Conservation (phyloP, 345 rosid species). For the Brassica juncea region DNA sequence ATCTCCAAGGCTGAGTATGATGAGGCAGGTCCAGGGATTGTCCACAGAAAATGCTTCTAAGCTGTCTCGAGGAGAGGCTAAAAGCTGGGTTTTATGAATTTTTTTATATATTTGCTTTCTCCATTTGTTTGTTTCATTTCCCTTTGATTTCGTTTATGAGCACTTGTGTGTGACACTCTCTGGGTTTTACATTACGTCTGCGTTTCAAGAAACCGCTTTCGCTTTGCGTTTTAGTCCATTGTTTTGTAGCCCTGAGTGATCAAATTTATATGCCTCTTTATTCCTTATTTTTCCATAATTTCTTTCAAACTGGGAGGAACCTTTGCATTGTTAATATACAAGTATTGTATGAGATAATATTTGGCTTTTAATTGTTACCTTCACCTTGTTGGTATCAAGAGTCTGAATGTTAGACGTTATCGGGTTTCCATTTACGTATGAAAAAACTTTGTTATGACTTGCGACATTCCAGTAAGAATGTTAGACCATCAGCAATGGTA, state of each 20-base stretch:
- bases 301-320: conserved; percentile 27
- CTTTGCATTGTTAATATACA: conserved; percentile 38
- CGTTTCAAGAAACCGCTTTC: conserved; percentile 22
- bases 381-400: background rate
- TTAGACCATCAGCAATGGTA: too few relatives aligned
- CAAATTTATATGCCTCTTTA: conserved; percentile 35
- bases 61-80: conserved; percentile 27
- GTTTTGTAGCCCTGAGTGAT: conserved; percentile 46
- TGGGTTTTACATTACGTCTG: conserved; percentile 39
- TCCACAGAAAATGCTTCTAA: conserved; percentile 47
- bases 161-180: conserved; percentile 39
- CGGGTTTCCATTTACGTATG: background rate
- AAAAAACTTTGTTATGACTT: background rate
- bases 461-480: too few relatives aligned
- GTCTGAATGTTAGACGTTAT: background rate
- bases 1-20: conserved; percentile 47
- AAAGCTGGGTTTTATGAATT: conserved; percentile 27
- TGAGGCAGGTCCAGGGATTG: conserved; percentile 47
- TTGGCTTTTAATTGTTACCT: background rate
- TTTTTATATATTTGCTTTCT: conserved; percentile 30
- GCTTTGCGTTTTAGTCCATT: conserved; percentile 35
- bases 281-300: conserved; percentile 27
- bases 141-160: conserved; percentile 24
- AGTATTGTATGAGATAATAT: conserved; percentile 30
- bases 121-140: conserved; percentile 43